phyloP scores from a whole-genome alignment of 2,329 filamentous ascomycete genomes.

The Paraconiothyrium brasiliense region DNA sequence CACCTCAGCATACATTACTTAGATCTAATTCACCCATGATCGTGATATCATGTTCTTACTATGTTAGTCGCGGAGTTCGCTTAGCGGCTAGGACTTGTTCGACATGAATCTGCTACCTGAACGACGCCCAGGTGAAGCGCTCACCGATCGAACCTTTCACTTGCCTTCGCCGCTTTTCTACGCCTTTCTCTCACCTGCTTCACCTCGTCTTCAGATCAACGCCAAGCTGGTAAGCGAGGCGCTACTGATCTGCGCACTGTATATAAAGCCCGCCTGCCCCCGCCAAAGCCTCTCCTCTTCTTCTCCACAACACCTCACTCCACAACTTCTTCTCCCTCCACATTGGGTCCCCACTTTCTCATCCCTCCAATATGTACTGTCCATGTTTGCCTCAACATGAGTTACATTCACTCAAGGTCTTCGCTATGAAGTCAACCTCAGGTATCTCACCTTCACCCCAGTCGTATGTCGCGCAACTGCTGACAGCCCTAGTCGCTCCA shows the following conservation, averaged over 20 bases:
- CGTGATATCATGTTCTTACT: background rate
- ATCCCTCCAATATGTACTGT: background rate
- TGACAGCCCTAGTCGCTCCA: background rate
- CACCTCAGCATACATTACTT: too few relatives aligned
- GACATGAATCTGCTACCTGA: background rate
- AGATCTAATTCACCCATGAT: background rate
- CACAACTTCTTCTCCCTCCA: background rate
- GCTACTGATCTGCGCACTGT: conserved; percentile 3
- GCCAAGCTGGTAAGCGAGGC: conserved; percentile 5
- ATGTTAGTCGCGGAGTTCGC: background rate
- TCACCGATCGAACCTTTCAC: background rate
- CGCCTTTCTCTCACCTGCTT: conserved; percentile 1
- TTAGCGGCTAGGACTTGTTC: background rate
- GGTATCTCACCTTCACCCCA: conserved; percentile 12
- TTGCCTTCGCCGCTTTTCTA: conserved; percentile 4
- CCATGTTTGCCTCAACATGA: conserved; percentile 2
- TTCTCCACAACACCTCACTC: conserved; percentile 2
- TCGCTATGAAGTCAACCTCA: conserved; percentile 2
- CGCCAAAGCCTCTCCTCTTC: background rate
- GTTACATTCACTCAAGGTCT: background rate
- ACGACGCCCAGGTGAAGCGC: background rate
- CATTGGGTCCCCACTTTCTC: background rate
- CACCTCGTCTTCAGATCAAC: background rate
- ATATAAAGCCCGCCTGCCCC: conserved; percentile 10
- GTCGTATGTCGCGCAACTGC: background rate